Evolutionary conservation across 768 basidiomycete genomes (phyloP), one percentile per base, ranked within the genome.

Genomic region (Xerocomellus dryophilus): DNA sequence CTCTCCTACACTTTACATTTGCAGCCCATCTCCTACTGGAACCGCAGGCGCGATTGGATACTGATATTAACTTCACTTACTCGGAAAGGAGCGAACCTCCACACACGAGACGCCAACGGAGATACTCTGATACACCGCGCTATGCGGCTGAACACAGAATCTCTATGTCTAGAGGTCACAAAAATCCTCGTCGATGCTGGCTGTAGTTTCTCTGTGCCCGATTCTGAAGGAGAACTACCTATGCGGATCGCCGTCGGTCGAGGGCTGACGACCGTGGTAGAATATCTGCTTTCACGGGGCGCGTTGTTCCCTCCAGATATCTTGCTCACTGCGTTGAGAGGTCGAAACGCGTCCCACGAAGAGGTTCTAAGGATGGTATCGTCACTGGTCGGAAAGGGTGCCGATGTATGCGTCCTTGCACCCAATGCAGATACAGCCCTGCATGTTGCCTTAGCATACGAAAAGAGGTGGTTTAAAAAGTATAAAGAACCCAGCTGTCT

Each of bases 281-380:
- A 45, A 25, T 34, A 32, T 5, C 20, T 51, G 11, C 35, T 48
- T 29, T 48, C 50, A 40, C 39, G 0, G 0, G 6, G 41, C 4
- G 6, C 38, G 4, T 39, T n/a, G 0, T 18, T 50, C 25, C 47
- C 47, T 17, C 21, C 14, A 1, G 9, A 50, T 3, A 50, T 53
- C 8, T 41, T 50, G 7, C 10, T 41, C 31, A 5, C 6, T 20
- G 4, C 32, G 2, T 12, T 49, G 2, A 0, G 9, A 17, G 12
- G 3, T 4, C 20, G 3, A n/a, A 1, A 9, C 0, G 27, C 10
- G 7, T 1, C 1, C 8, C 5, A 10, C 31, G 0, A 8, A 9
- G 4, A 27, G 0, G 1, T 15, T 18, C 32, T 6, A 2, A 12
- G 4, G 34, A 25, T 47, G 43, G 29, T 51, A 11, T 25, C 43